phyloP scores from a whole-genome alignment of 139 green algal genomes.

The Parachlorella kessleri region DNA sequence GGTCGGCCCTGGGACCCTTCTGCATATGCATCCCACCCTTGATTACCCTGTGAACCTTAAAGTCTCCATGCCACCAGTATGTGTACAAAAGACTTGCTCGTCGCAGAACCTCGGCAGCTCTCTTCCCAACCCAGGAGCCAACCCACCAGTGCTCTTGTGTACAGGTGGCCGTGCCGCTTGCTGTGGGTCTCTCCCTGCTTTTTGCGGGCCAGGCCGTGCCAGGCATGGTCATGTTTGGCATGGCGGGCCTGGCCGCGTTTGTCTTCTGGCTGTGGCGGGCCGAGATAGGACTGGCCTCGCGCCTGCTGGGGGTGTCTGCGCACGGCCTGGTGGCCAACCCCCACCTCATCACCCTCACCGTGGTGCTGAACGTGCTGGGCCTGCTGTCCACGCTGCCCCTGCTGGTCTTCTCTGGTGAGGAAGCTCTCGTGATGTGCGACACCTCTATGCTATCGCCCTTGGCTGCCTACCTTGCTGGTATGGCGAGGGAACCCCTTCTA shows the following conservation, averaged over 20 bases:
- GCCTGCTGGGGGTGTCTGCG: conserved; percentile 51
- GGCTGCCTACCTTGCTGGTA: no score
- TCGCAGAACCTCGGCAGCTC: no score
- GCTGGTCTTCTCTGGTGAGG: not conserved
- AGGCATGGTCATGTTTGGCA: conserved; percentile 13
- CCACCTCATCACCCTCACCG: conserved; percentile 30
- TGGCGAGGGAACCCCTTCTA: no score
- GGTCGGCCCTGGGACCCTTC: no score
- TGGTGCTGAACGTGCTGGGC: conserved; percentile 31
- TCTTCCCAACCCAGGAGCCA: no score
- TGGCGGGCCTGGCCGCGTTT: conserved; percentile 34
- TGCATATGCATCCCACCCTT: no score
- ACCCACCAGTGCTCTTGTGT: no score
- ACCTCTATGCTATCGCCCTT: no score
- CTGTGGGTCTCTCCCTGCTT: conserved; percentile 20
- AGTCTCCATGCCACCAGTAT: no score
- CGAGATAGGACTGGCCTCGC: conserved; percentile 55
- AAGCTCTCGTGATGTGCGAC: no score
- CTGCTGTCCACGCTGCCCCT: conserved; percentile 18
- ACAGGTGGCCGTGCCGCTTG: conserved; percentile 34
- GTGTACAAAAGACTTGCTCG: no score
- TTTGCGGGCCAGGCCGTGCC: conserved; percentile 8
- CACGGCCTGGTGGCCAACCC: conserved; percentile 53
- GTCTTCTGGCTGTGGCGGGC: conserved; percentile 61
- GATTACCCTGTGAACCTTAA: no score